Conservation (phyloP, 2,329 filamentous ascomycete genomes). For the Capronia americana region DNA sequence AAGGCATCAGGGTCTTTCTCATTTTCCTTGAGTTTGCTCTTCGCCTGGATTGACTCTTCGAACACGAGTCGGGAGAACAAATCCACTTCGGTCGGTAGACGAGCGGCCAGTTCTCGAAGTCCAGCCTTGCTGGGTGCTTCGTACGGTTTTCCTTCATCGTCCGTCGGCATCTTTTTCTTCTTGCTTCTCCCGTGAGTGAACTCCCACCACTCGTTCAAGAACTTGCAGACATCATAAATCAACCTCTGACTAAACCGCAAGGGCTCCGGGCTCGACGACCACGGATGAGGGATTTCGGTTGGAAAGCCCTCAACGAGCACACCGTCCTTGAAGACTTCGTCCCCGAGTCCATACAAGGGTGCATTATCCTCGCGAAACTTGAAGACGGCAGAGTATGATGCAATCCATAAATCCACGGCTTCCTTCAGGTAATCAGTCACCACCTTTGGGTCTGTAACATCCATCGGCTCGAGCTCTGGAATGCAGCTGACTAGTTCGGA, state of each 20-base stretch:
- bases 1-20: slow-evolving; percentile 31
- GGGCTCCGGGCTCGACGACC: slow-evolving; percentile 71
- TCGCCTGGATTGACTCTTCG: slow-evolving; percentile 35
- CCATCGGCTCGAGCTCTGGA: slow-evolving; percentile 71
- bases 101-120: slow-evolving; percentile 34
- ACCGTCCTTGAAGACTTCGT: slow-evolving; percentile 70
- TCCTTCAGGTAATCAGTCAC: slow-evolving; percentile 63
- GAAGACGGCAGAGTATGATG: slow-evolving; percentile 67
- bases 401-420: slow-evolving; percentile 75
- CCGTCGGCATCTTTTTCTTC: slow-evolving; percentile 39
- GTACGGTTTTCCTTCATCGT: slow-evolving; percentile 37
- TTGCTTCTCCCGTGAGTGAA: slow-evolving; percentile 36
- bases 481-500: slow-evolving; percentile 80
- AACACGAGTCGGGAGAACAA: slow-evolving; percentile 34
- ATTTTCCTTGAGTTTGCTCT: slow-evolving; percentile 22
- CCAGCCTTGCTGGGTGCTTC: slow-evolving; percentile 34
- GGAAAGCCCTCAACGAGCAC: slow-evolving; percentile 70
- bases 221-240: slow-evolving; percentile 37
- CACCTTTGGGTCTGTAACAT: slow-evolving; percentile 58
- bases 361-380: slow-evolving; percentile 75
- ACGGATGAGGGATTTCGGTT: slow-evolving; percentile 73
- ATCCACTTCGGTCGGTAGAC: slow-evolving; percentile 33
- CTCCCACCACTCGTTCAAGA: slow-evolving; percentile 44
- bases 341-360: slow-evolving; percentile 72
- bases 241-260: slow-evolving; percentile 33